phyloP scores from a whole-genome alignment of 805 yeast genomes.

The Myxozyma sirexii region DNA sequence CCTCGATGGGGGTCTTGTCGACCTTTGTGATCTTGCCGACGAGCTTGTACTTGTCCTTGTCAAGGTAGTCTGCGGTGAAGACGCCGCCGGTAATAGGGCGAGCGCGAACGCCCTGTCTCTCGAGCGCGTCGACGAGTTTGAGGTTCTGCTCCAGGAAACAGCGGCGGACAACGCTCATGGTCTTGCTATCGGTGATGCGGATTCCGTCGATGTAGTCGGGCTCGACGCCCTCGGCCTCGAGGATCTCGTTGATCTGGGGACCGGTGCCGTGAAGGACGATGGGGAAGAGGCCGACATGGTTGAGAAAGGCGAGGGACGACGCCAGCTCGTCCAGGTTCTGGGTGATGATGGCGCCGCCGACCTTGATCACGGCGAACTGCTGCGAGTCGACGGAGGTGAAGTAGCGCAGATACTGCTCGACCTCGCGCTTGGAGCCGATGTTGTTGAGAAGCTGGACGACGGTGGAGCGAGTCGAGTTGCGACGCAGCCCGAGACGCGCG shows the following conservation, averaged over 20 bases:
- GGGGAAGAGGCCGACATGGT: slow-evolving; percentile 97
- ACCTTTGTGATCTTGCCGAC: slow-evolving; percentile 90
- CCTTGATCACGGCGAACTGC: slow-evolving; percentile 97
- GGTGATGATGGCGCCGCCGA: slow-evolving; percentile 98
- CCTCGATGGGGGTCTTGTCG: slow-evolving; percentile 86
- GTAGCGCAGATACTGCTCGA: slow-evolving; percentile 94
- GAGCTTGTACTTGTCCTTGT: slow-evolving; percentile 84
- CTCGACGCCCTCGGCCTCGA: slow-evolving; percentile 92
- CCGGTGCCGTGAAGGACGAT: slow-evolving; percentile 98
- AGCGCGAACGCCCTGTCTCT: slow-evolving; percentile 95
- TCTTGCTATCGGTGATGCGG: slow-evolving; percentile 88
- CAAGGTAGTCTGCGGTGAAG: slow-evolving; percentile 88
- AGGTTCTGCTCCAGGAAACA: slow-evolving; percentile 95
- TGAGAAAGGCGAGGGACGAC: slow-evolving; percentile 89
- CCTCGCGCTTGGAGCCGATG: slow-evolving; percentile 96
- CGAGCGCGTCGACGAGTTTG: slow-evolving; percentile 92
- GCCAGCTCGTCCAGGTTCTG: slow-evolving; percentile 92
- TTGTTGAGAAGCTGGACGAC: slow-evolving; percentile 93
- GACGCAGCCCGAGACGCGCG: background rate
- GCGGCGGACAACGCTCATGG: slow-evolving; percentile 94
- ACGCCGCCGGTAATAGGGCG: slow-evolving; percentile 99
- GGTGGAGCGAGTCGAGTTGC: slow-evolving; percentile 74
- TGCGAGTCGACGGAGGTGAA: slow-evolving; percentile 95
- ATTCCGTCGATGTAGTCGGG: slow-evolving; percentile 97
- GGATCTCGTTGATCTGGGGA: slow-evolving; percentile 93